Conservation (phyloP, 345 rosid genomes). For the Pistacia atlantica region DNA sequence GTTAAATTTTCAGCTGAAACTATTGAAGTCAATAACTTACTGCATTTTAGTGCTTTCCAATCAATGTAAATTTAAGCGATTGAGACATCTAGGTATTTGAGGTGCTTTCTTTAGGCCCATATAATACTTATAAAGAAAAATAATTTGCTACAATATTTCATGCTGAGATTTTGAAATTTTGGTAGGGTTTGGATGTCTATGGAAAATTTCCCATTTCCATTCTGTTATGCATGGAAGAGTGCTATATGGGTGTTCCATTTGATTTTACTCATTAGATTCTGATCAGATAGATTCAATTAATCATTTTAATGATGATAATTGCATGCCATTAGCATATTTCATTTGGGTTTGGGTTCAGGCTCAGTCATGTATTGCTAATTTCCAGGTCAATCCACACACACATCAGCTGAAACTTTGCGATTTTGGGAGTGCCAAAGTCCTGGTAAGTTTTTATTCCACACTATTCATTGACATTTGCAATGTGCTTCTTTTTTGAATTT, state of each 20-base stretch:
- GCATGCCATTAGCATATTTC: slow-evolving; percentile 6
- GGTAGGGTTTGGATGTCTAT: not conserved
- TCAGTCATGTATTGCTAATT: slow-evolving; percentile 14
- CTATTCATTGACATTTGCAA: slow-evolving; percentile 6
- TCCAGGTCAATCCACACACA: slow-evolving; percentile 84
- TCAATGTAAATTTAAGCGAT: not conserved
- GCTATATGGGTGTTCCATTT: not conserved
- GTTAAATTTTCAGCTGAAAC: not conserved
- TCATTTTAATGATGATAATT: not conserved
- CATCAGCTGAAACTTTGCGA: slow-evolving; percentile 94
- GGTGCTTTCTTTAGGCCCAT: not conserved
- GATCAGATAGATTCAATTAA: not conserved
- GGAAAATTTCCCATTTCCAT: not conserved
- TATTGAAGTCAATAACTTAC: not conserved
- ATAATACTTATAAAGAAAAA: too few species aligned
- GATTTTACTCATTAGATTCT: not conserved
- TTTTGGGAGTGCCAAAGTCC: slow-evolving; percentile 94
- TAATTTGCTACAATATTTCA: not conserved
- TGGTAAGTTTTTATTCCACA: slow-evolving; percentile 48
- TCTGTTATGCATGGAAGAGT: not conserved
- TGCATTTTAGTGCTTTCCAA: slow-evolving; percentile 3
- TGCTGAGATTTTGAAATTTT: not conserved
- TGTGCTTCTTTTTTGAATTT: slow-evolving; percentile 21
- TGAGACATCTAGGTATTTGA: too few species aligned
- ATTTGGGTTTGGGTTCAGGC: slow-evolving; percentile 5